phyloP scores from a whole-genome alignment of 1,284 basidiomycete species.

The Ceratobasidium sp. region DNA sequence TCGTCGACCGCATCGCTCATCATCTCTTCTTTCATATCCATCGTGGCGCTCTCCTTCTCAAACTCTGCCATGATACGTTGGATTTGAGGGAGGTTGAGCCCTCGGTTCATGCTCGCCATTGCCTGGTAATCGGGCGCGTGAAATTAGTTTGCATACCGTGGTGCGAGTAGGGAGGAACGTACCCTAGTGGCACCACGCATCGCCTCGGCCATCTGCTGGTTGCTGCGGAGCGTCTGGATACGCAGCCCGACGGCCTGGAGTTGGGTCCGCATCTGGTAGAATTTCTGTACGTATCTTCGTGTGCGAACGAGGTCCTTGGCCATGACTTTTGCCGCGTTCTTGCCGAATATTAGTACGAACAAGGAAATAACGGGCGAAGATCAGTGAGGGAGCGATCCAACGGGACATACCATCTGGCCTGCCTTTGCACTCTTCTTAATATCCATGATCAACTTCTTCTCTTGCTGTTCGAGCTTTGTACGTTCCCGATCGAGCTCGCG shows the following conservation, averaged over 20 bases:
- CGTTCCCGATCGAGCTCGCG: conserved; percentile 97
- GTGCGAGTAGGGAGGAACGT: conserved; percentile 54
- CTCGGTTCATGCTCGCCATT: conserved; percentile 98
- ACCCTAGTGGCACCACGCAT: conserved; percentile 98
- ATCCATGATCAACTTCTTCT: conserved; percentile 93
- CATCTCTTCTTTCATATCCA: conserved; percentile 99
- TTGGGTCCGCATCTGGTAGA: conserved; percentile 99
- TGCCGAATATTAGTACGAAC: conserved; percentile 47
- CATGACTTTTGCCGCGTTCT: conserved; percentile 99
- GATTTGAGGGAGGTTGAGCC: conserved; percentile 94
- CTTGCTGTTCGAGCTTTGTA: conserved; percentile 92
- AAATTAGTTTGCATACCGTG: conserved; percentile 1
- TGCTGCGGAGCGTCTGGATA: conserved; percentile 96
- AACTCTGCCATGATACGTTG: conserved; percentile 98
- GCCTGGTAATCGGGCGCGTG: conserved; percentile 70
- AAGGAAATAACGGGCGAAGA: conserved; percentile 5
- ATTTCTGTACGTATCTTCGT: conserved; percentile 95
- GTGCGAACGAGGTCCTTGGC: conserved; percentile 98
- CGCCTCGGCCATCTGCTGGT: conserved; percentile 99
- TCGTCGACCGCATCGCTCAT: conserved; percentile 99
- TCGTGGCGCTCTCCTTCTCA: conserved; percentile 94
- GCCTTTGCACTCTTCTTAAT: conserved; percentile 97
- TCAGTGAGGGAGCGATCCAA: not conserved
- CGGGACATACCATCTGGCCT: conserved; percentile 87
- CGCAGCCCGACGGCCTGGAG: conserved; percentile 95